Evolutionary conservation across 2,329 filamentous ascomycete species (phyloP), one percentile per base, ranked within the genome.

Genomic region (Colletotrichum chrysophilum): DNA sequence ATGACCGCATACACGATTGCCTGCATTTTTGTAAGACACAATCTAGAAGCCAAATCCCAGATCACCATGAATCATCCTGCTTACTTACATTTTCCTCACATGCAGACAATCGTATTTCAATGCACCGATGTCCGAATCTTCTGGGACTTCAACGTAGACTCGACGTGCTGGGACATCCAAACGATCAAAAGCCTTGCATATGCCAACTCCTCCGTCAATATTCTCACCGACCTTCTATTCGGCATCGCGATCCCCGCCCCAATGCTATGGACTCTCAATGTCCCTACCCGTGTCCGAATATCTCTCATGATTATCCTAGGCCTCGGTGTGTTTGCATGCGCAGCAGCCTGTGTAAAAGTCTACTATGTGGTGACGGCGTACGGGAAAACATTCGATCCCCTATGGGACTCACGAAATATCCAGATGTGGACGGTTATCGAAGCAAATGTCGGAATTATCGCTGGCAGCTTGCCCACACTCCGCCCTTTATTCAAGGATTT

Each of bases 341-440:
- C 82, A 9, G 84, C 86, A 1, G 83, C 85, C 9, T 83, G 87
- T 18, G 81, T 88, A 61, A 88, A 88, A 74, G 78, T 86, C 10
- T 81, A 80, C 2, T 85, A 83, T 71, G 76, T 87, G 5, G 78
- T 82, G 16, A 70, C 38, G 7, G 83, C 82, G 67, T 86, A 87
- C 66, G 86, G 85, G 13, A 83, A 82, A 21, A 77, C 79, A 0
- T 83, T 83, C 10, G 86, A 88, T 68, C 85, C 85, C 76, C 80
- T 89, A 0, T 87, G 86, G 86, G 85, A 87, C 74, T 86, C 81
- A 3, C 83, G 86, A 32, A 84, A 88, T 78, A 83, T 91, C 2
- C 88, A 87, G 13, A 85, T 89, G 71, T 88, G 87, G 87, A 85
- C 84, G 5, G 83, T 86, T 2, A 77, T 82, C 69, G 85, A 85